Evolutionary conservation across 805 yeast species (phyloP), one percentile per base, ranked within the genome.

Genomic region (Hagleromyces aurorensis): DNA sequence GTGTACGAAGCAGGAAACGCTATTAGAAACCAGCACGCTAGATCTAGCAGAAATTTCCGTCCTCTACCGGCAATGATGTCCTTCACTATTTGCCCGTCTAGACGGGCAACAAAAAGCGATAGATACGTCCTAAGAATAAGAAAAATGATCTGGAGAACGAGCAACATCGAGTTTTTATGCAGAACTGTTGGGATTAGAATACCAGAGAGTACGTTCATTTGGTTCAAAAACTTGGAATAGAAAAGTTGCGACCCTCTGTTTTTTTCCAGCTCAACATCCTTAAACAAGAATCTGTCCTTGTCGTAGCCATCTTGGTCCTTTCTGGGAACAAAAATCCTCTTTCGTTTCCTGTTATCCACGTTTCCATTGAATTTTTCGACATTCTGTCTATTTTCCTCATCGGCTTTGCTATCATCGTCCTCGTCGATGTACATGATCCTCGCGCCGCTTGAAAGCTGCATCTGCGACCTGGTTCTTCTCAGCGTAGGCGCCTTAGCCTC

Each of bases 1-100:
- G 95, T 81, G 55, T 84, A 87, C 3, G 91, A 77, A 0, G 96
- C 94, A 2, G 97, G 97, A 38, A 87, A 74, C 1, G 96, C 96
- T 50, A 87, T 76, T 36, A 82, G 58, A 35, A 87, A 72, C 96
- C 96, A 87, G 55, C 81, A 80, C 7, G 74, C 69, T 54, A 87
- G 64, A 52, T 87, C 95, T 36, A 82, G 64, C 22, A 75, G 54
- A 45, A 87, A 87, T 30, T 78, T 77, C 41, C 64, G 69, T 12
- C 86, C 84, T 40, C 78, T 75, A 11, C 86, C 85, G 11, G 85
- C 78, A 43, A 87, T 84, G 49, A 87, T 71, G 55, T 86, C 89
- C 52, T 82, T 78, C 25, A 86, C 95, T 29, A 87, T 80, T 53
- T 82, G 89, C 46, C 96, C 96, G 55, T 87, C 97, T 29, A 87